phyloP scores from a whole-genome alignment of 1,284 basidiomycete genomes.

The Ganoderma lucidum region DNA sequence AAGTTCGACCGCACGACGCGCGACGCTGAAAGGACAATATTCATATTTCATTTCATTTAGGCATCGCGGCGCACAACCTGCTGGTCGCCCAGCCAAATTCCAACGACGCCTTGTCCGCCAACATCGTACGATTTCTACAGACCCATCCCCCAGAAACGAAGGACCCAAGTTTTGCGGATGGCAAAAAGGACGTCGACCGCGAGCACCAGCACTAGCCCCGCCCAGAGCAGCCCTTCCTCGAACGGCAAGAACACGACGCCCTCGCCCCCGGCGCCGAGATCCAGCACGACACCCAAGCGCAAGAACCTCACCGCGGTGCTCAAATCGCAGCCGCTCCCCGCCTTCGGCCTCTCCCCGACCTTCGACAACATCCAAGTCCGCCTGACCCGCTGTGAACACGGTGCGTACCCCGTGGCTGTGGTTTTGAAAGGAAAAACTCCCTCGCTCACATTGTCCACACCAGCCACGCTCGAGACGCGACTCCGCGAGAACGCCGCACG shows the following conservation, averaged over 20 bases:
- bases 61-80: background rate
- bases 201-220: background rate
- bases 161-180: background rate
- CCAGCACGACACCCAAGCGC: background rate
- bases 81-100: background rate
- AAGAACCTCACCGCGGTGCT: background rate
- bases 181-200: background rate
- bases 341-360: too few species aligned
- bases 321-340: slow-evolving; percentile 20
- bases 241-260: background rate
- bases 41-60: background rate
- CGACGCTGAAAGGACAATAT: background rate
- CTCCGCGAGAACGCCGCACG: background rate
- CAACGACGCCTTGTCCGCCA: background rate
- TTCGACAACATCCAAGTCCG: slow-evolving; percentile 18
- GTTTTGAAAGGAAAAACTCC: too few species aligned
- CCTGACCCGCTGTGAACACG: slow-evolving; percentile 18
- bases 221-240: background rate
- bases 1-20: background rate
- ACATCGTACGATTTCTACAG: background rate
- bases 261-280: background rate
- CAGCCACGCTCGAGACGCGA: background rate
- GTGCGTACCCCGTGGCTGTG: slow-evolving; percentile 4
- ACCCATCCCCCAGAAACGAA: background rate
- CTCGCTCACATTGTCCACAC: background rate